phyloP scores from a whole-genome alignment of 805 yeast genomes.

The Sporopachydermia quercuum region DNA sequence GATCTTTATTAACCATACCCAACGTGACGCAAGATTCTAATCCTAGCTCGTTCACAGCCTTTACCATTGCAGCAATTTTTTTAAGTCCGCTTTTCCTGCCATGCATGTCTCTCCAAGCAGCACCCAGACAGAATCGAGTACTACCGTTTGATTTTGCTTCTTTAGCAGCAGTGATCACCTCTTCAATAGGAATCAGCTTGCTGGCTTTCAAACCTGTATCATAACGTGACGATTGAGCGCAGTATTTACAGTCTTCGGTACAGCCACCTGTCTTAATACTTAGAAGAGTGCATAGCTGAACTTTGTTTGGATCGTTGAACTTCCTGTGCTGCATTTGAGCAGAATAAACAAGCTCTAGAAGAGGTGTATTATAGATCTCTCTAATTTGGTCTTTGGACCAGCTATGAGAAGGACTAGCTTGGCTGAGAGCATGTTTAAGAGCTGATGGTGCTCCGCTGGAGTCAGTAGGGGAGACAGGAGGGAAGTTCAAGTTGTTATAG shows the following conservation, averaged over 20 bases:
- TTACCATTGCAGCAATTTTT: conserved; percentile 50
- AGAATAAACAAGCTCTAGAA: conserved; percentile 41
- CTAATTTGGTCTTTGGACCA: conserved; percentile 53
- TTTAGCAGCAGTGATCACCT: conserved; percentile 48
- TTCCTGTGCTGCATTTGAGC: conserved; percentile 55
- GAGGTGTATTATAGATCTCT: conserved; percentile 49
- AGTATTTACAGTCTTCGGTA: conserved; percentile 68
- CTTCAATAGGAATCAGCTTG: conserved; percentile 42
- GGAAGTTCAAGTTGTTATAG: too few relatives aligned
- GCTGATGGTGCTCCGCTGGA: conserved; percentile 5
- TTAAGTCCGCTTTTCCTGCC: conserved; percentile 58
- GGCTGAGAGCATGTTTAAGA: conserved; percentile 17
- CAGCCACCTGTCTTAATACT: conserved; percentile 73
- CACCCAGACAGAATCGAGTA: conserved; percentile 74
- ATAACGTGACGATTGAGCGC: conserved; percentile 61
- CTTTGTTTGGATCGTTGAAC: conserved; percentile 52
- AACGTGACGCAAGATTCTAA: conserved; percentile 72
- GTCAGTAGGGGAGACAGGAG: too few relatives aligned
- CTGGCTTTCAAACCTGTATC: conserved; percentile 62
- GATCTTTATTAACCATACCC: conserved; percentile 62
- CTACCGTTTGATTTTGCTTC: conserved; percentile 57
- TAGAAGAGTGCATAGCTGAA: conserved; percentile 63
- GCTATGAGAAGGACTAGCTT: conserved; percentile 17
- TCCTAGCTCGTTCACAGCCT: conserved; percentile 44
- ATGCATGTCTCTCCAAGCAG: conserved; percentile 79